Evolutionary conservation across 495 filamentous ascomycete species (phyloP), one percentile per base, ranked within the genome.

Genomic region (Acidiella bohemica): DNA sequence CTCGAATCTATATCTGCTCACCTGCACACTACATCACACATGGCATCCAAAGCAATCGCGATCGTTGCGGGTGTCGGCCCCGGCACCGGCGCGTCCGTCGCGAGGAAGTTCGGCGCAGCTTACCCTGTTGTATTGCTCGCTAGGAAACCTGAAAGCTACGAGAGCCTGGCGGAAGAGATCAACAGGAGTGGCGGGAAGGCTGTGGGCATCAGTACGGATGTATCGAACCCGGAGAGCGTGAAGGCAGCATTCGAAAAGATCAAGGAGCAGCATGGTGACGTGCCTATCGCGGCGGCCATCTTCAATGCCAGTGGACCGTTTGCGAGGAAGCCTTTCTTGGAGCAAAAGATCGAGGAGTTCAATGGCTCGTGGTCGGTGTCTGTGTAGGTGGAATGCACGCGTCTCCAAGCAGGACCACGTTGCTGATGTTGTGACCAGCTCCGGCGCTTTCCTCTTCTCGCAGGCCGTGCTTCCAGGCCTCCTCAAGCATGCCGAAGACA

Each of bases 81-180:
- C 25, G 81, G 81, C 41, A 84, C 80, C 3, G 55, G 78, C 67
- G 65, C 59, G 34, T 57, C 71, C 23, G 61, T 84, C 17, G 82
- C 83, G 30, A 63, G 73, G 26, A 69, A 66, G 43, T 90, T 90
- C 61, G 72, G 77, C 41, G 54, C 75, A 54, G 40, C 43, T 5
- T 93, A 93, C 61, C 75, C 80, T 0, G 80, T 93, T 12, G 74
- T 80, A 9, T 63, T 90, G 10, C 67, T 93, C 4, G 73, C 83
- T 19, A 76, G 85, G 25, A 79, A 71, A 20, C 68, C 80, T 0
- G 59, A 67, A 12, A 84, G 66, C 58, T 84, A 76, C 60, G 61
- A 72, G 22, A 53, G 65, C 30, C 65, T 86, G n/a, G 79, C 86
- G 3, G 49, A 71, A 27, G 81, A 86, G 46, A 87, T 93, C 59